Conservation (phyloP, 2,329 filamentous ascomycete species). For the Penicillium sp. region DNA sequence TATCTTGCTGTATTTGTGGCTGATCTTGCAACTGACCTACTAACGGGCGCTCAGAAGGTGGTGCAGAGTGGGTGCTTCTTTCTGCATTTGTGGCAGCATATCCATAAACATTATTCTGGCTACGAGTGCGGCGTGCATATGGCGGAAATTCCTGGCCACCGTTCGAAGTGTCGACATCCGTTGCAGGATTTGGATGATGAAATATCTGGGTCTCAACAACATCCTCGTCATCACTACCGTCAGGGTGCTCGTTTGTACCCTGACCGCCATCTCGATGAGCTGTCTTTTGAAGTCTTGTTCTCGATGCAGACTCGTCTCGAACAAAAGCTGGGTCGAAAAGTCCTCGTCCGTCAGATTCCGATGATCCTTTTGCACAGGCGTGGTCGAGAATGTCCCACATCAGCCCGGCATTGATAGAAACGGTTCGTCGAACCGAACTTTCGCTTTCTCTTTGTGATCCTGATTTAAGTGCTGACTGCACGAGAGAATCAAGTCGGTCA, state of each 20-base stretch:
- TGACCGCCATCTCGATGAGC: too few species aligned
- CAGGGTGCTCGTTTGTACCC: too few species aligned
- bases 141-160: conserved; percentile 28
- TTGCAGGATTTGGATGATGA: conserved; percentile 21
- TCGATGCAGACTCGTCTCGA: conserved; percentile 2
- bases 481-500: conserved; percentile 22
- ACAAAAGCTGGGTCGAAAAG: conserved; percentile 24
- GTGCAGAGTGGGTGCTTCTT: conserved; percentile 6
- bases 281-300: too few species aligned
- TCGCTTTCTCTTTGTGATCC: conserved; percentile 15
- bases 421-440: conserved; percentile 18
- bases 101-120: not conserved
- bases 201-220: conserved; percentile 29
- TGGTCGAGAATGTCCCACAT: conserved; percentile 31
- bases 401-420: conserved; percentile 27
- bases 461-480: conserved; percentile 24
- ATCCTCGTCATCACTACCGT: not conserved
- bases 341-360: conserved; percentile 12
- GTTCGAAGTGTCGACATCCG: conserved; percentile 24
- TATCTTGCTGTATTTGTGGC: conserved; percentile 11
- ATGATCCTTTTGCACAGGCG: conserved; percentile 13
- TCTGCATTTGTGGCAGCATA: not conserved
- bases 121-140: conserved; percentile 13
- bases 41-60: conserved; percentile 6
- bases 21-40: conserved; percentile 13